Percentiles rank a stretch among this genome's conserved stretches.
These are phyloP conservation scores for Gamarada debralockiae DNA, from an alignment of 495 filamentous ascomycete genomes.

Conservation along the genomic window DNA sequence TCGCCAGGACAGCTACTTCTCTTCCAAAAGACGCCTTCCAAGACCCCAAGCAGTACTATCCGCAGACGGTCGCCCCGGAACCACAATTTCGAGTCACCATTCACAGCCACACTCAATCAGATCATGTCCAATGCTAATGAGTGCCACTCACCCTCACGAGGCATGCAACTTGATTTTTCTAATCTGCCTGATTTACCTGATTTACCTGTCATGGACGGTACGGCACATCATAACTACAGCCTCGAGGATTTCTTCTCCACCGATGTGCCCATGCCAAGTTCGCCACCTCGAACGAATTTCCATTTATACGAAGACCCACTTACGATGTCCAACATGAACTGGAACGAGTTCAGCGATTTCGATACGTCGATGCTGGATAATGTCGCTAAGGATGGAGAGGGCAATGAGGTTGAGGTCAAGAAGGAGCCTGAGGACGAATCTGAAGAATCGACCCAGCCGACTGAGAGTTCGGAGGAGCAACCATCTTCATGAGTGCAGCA, in stretches of 20 bases:
- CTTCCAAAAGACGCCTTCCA: conserved; percentile 39
- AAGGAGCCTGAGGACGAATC: conserved; percentile 11
- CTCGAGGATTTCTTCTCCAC: conserved; percentile 38
- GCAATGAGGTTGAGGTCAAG: not conserved
- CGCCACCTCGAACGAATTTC: conserved; percentile 31
- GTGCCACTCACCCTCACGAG: conserved; percentile 18
- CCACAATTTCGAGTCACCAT: conserved; percentile 46
- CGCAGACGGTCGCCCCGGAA: conserved; percentile 36
- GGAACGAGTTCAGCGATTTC: conserved; percentile 21
- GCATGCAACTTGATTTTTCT: conserved; percentile 21
- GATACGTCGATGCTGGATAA: not conserved
- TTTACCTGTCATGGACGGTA: not conserved
- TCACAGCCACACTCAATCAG: conserved; percentile 56
- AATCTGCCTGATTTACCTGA: conserved; percentile 13
- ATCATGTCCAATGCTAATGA: conserved; percentile 53
- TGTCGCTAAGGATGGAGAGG: not conserved
- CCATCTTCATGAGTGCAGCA: not conserved
- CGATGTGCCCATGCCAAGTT: conserved; percentile 44
- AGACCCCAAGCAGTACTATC: conserved; percentile 24
- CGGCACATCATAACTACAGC: conserved; percentile 10
- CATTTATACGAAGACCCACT: conserved; percentile 33
- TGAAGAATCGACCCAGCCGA: not conserved
- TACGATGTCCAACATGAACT: conserved; percentile 15
- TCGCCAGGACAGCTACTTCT: conserved; percentile 18
- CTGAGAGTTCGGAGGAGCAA: not conserved